These are phyloP conservation scores for Volvox carteri DNA, from an alignment of 163 green algal genomes.

Conservation along the genomic window DNA sequence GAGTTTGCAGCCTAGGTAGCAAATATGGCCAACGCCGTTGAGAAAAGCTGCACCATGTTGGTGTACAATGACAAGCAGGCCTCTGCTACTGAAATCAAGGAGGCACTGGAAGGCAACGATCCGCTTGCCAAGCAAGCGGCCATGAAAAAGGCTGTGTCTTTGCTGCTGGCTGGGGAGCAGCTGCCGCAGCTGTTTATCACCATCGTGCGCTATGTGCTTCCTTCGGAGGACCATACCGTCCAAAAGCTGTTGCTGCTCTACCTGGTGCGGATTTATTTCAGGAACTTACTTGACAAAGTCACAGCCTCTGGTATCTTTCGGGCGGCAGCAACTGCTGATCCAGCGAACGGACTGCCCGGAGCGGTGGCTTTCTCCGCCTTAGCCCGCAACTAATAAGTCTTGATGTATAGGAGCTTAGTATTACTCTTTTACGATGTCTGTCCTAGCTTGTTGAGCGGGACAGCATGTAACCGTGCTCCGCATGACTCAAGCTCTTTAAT, in stretches of 20 bases:
- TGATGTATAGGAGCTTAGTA: too few relatives aligned
- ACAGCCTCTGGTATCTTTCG: neutral
- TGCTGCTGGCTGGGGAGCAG: slow-evolving; percentile 96
- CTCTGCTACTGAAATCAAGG: slow-evolving; percentile 93
- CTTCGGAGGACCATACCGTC: slow-evolving; percentile 97
- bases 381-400: neutral
- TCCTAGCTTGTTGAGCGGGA: neutral
- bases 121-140: slow-evolving; percentile 88
- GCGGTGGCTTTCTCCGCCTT: neutral
- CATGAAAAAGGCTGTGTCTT: slow-evolving; percentile 96
- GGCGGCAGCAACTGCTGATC: slow-evolving; percentile 40
- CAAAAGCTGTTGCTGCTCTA: slow-evolving; percentile 99
- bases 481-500: neutral
- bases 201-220: slow-evolving; percentile 99
- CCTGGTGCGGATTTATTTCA: slow-evolving; percentile 76
- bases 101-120: slow-evolving; percentile 95
- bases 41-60: slow-evolving; percentile 94
- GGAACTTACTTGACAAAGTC: neutral
- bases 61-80: slow-evolving; percentile 92
- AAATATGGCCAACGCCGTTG: slow-evolving; percentile 77
- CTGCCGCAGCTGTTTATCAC: slow-evolving; percentile 99
- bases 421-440: neutral
- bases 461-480: neutral
- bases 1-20: neutral
- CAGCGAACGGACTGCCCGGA: neutral